These are phyloP conservation scores for Fusarium palustre DNA, from an alignment of 2,329 filamentous ascomycete species.

Conservation along the genomic window DNA sequence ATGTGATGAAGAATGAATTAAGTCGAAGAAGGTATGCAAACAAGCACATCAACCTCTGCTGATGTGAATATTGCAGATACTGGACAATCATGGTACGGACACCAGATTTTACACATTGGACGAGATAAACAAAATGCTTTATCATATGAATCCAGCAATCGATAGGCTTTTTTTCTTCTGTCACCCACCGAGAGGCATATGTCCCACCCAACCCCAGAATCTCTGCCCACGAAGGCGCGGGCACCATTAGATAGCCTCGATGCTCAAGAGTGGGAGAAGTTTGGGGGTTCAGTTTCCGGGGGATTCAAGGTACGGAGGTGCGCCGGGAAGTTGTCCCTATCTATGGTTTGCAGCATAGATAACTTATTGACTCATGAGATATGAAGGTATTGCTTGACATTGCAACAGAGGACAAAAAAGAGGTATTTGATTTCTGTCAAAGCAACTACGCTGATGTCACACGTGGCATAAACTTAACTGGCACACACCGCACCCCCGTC, in stretches of 20 bases:
- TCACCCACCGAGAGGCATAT: slow-evolving; percentile 14
- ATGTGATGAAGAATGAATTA: background rate
- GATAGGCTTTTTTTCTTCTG: background rate
- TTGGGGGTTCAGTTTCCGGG: slow-evolving; percentile 32
- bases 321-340: slow-evolving; percentile 28
- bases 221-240: slow-evolving; percentile 34
- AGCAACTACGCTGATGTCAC: slow-evolving; percentile 29
- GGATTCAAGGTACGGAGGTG: slow-evolving; percentile 11
- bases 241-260: slow-evolving; percentile 39
- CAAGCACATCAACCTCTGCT: background rate
- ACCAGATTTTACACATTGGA: background rate
- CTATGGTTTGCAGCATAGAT: slow-evolving; percentile 22
- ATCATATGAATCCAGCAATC: background rate
- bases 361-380: background rate
- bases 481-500: slow-evolving; percentile 26
- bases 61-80: background rate
- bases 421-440: slow-evolving; percentile 20
- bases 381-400: slow-evolving; percentile 16
- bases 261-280: slow-evolving; percentile 34
- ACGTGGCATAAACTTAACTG: background rate
- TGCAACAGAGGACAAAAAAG: slow-evolving; percentile 7
- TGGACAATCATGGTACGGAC: background rate
- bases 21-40: background rate
- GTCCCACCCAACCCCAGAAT: slow-evolving; percentile 43
- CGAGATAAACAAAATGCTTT: background rate